Base-by-base conservation (phyloP, 1,139 yeast genomes). In the Chernovozyma sophiae-reginae region DNA sequence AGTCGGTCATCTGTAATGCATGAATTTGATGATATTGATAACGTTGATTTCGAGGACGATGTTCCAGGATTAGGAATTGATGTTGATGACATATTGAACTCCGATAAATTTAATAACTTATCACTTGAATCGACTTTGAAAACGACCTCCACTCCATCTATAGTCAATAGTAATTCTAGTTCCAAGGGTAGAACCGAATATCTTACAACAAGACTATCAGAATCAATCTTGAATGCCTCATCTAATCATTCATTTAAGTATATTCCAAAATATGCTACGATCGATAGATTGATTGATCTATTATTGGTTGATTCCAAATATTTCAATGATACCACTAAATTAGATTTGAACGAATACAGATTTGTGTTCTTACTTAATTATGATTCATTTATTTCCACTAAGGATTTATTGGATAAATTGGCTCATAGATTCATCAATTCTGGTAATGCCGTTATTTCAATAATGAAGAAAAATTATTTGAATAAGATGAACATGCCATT, bases 371-470 rank as follows among this genome's bases (percentile, higher is more conserved):
- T 71, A 42, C 55, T 69, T 43, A 69, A 65, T 40, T 71, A 68
- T 43, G 65, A 58, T 43, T 60, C 73, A 11, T 70, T 69, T 43
- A 63, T 69, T 19, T 52, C 69, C 5, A 71, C 76, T 10, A 58
- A 58, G 39, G 73, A 65, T 19, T 56, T 71, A 33, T 60, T 71
- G 37, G 72, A 68, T 32, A 65, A 61, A 39, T 56, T 71, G 39
- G 70, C 73, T 1, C 68, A 67, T 41, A 51, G 75, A 31, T 70
- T 71, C 43, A 57, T 68, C 22, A 64, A 68, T 43, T 67, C 74
- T 3, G 74, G 75, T 16, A 70, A 70, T 51, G 77, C 74, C 0
- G 74, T 70, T 6, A 64, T 69, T 16, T 65, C 74, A 3, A 66
- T 70, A 2, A 68, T 69, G 74, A 68, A 66, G 45, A 63, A 51